Base-by-base conservation (phyloP, 2,329 filamentous ascomycete species). In the Trichoderma sp. region DNA sequence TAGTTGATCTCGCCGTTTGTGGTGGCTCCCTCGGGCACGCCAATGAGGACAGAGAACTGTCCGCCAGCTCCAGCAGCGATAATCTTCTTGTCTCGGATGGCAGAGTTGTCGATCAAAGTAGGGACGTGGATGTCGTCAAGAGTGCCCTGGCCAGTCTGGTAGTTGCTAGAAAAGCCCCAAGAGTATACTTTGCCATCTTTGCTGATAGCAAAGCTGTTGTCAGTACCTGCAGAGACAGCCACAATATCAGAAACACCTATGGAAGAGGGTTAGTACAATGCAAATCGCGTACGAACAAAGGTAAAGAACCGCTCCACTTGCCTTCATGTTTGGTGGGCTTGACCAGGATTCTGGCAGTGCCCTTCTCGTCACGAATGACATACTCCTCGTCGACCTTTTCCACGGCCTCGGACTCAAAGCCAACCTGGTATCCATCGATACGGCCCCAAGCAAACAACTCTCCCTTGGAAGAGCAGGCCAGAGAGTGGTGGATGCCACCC, bases 11-110 rank as follows among this genome's bases (percentile, higher is more conserved):
- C 46, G 16, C 79, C 79, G 54, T 81, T 81, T 51, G 73, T 71
- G 68, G 73, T 72, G 59, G 74, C 74, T 1, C 75, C 76, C 24
- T 77, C 76, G 28, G 81, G 74, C 70, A 77, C 76, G 65, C 85
- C 85, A 11, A 85, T 83, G n/a, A 92, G 74, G 28, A 92, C 80
- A 1, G 89, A 91, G 78, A 89, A 97, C 77, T 97, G 94, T 5
- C 94, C 94, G 72, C 95, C 94, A n/a, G 91, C 91, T 54, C 92
- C 92, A n/a, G 91, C 92, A 80, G 86, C 93, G 39, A 89, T 85
- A 54, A 97, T 84, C 78, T 90, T 89, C 80, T 91, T 90, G 52
- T 88, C 92, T 34, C 89, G 86, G 32, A 96, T 87, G 52, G 93
- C 94, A 14, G 90, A 91, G 82, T 97, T 97, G 75, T 96, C 91